Evolutionary conservation across 2,329 filamentous ascomycete genomes (phyloP).

Genomic region (Alternaria ventricosa): DNA sequence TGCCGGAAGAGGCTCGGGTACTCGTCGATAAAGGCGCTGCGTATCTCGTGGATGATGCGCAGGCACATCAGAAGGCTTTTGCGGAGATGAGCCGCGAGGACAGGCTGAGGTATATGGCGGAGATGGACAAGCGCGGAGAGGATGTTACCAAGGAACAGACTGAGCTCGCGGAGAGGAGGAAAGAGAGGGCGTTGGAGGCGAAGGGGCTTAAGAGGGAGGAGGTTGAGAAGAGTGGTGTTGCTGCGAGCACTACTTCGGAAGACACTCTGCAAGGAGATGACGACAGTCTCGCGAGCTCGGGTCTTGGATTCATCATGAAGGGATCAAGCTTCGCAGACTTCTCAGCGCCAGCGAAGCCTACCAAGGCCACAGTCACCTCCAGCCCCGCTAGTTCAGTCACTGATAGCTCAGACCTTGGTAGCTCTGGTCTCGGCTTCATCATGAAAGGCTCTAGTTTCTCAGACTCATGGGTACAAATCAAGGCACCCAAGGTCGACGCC

Average conservation of each 20-base stretch:
- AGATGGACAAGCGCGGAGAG: conserved; percentile 62
- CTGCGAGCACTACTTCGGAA: conserved; percentile 19
- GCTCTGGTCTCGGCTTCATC: conserved; percentile 29
- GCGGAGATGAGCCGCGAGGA: conserved; percentile 63
- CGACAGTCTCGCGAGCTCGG: conserved; percentile 17
- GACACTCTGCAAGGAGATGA: conserved; percentile 19
- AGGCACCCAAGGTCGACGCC: conserved; percentile 8
- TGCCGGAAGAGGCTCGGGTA: conserved; percentile 85
- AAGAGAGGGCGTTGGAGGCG: conserved; percentile 59
- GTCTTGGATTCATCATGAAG: conserved; percentile 35
- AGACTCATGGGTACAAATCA: conserved; percentile 13
- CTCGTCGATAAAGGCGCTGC: conserved; percentile 79
- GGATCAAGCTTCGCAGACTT: conserved; percentile 27
- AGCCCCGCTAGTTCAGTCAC: conserved; percentile 6
- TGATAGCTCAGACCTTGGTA: conserved; percentile 7
- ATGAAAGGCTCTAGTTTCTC: conserved; percentile 36
- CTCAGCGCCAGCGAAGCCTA: background rate
- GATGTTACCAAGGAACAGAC: conserved; percentile 56
- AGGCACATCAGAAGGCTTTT: conserved; percentile 71
- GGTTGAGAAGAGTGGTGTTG: conserved; percentile 8
- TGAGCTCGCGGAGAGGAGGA: conserved; percentile 58
- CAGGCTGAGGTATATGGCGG: conserved; percentile 66
- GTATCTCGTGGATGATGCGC: conserved; percentile 80
- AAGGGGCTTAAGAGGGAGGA: conserved; percentile 46
- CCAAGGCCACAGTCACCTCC: background rate